Base-by-base conservation (phyloP, 495 filamentous ascomycete genomes). In the Lophiotrema nucula region DNA sequence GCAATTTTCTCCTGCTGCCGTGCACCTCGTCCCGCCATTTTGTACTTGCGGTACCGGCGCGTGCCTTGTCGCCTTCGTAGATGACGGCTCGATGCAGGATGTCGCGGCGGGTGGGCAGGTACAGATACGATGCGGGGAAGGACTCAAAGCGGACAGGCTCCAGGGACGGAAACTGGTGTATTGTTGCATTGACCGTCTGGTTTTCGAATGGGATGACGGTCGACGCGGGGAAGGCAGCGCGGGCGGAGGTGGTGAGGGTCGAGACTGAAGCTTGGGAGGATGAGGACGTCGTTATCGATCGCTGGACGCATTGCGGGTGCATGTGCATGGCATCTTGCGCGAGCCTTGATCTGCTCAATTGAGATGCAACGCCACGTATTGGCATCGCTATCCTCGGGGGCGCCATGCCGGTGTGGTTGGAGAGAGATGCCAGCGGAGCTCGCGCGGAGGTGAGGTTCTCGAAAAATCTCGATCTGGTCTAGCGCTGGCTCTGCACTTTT, bases 81-180 rank as follows among this genome's bases (percentile, higher is more conserved):
- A 96, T 70, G 18, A 97, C 81, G 56, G 95, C 93, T 25, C 92
- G 83, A 72, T 97, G 95, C 18, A 99, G 84, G 53, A 99, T 85
- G 67, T 99, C 93, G 67, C 87, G 85, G 10, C 93, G 89, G 15
- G 96, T 78, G 4, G 93, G 93, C 42, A 97, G 80, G 68, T 85
- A 70, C 4, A 99, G 85, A 69, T 97, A 88, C 57, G 86, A 88
- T 54, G 81, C 72, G 6, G 88, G 84, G 78, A 91, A 97, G 69
- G 83, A 71, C 58, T 88, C 82, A 70, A 95, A 87, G 31, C 84
- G 81, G 43, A 84, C 69, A 21, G 93, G 93, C 71, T 96, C 90
- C 77, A 97, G 84, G 15, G 84, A 77, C 28, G 95, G 93, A 77
- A 97, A 99, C 65, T 79, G 74, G 83, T 97, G 88, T 76, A 95